phyloP scores from a whole-genome alignment of 257 asterid genomes.

The Plantago ovata region DNA sequence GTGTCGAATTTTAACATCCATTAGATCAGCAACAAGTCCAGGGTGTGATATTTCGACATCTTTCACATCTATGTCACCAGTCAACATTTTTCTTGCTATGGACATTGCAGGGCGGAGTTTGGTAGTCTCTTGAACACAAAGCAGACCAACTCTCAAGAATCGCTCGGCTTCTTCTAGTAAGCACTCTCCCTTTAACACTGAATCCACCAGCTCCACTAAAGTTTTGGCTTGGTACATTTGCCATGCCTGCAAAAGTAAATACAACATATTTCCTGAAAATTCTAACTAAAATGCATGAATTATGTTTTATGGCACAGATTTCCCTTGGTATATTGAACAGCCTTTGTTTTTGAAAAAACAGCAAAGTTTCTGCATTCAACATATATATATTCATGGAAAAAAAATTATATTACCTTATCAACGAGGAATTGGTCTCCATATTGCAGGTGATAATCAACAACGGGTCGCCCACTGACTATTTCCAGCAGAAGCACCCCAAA shows the following conservation, averaged over 20 bases:
- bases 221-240: slow-evolving; percentile 40
- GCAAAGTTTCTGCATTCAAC: no score
- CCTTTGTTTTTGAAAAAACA: no score
- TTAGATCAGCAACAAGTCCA: slow-evolving; percentile 62
- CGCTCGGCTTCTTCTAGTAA: slow-evolving; percentile 43
- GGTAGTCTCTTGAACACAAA: slow-evolving; percentile 65
- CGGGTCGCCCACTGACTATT: slow-evolving; percentile 52
- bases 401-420: slow-evolving; percentile 43
- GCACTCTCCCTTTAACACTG: slow-evolving; percentile 43
- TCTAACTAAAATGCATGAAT: not conserved
- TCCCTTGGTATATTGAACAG: no score
- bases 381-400: not conserved
- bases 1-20: slow-evolving; percentile 49
- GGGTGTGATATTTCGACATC: slow-evolving; percentile 42
- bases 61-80: slow-evolving; percentile 30
- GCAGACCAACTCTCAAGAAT: slow-evolving; percentile 62
- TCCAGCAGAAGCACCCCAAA: slow-evolving; percentile 73
- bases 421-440: slow-evolving; percentile 73
- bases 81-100: slow-evolving; percentile 53
- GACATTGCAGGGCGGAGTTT: slow-evolving; percentile 68
- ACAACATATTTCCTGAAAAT: not conserved
- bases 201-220: slow-evolving; percentile 47
- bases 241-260: slow-evolving; percentile 58
- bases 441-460: slow-evolving; percentile 53
- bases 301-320: no score